Evolutionary conservation across 2,329 filamentous ascomycete species (phyloP).

Genomic region (Talaromyces sp.): DNA sequence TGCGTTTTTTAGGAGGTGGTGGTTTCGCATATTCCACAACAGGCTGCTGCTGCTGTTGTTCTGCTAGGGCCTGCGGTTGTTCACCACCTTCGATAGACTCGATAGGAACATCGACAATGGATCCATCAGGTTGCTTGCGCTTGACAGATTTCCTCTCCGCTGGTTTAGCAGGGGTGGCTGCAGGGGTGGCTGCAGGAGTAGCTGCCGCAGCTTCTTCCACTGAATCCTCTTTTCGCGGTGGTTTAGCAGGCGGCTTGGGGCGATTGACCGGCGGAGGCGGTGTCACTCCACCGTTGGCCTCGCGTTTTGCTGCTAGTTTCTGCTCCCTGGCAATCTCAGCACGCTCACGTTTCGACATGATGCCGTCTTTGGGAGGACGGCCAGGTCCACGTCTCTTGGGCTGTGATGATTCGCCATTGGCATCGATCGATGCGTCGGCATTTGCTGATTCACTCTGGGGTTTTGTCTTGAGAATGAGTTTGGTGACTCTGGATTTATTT

Average conservation of each 20-base stretch:
- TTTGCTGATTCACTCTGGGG: constrained; percentile 15
- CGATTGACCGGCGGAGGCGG: constrained; percentile 34
- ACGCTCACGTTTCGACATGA: constrained; percentile 61
- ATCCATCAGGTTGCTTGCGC: constrained; percentile 41
- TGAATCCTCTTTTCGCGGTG: constrained; percentile 28
- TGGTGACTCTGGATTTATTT: constrained; percentile 20
- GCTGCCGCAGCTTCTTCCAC: constrained; percentile 23
- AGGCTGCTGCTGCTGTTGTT: constrained; percentile 23
- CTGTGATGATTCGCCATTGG: constrained; percentile 32
- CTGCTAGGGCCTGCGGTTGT: constrained; percentile 21
- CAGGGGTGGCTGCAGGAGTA: not conserved
- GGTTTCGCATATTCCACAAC: constrained; percentile 39
- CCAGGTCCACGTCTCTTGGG: constrained; percentile 51
- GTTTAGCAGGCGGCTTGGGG: constrained; percentile 23
- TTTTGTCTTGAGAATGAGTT: constrained; percentile 15
- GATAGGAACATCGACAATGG: constrained; percentile 34
- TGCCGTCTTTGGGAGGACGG: constrained; percentile 60
- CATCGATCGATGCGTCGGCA: constrained; percentile 27
- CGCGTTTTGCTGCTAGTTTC: constrained; percentile 46
- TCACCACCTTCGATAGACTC: constrained; percentile 41
- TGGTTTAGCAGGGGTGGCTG: constrained; percentile 27
- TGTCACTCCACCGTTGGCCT: constrained; percentile 44
- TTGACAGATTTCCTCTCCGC: constrained; percentile 46
- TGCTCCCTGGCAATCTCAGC: constrained; percentile 50
- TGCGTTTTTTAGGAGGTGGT: constrained; percentile 46